Conservation (phyloP, 768 basidiomycete species). For the Russula virescens region DNA sequence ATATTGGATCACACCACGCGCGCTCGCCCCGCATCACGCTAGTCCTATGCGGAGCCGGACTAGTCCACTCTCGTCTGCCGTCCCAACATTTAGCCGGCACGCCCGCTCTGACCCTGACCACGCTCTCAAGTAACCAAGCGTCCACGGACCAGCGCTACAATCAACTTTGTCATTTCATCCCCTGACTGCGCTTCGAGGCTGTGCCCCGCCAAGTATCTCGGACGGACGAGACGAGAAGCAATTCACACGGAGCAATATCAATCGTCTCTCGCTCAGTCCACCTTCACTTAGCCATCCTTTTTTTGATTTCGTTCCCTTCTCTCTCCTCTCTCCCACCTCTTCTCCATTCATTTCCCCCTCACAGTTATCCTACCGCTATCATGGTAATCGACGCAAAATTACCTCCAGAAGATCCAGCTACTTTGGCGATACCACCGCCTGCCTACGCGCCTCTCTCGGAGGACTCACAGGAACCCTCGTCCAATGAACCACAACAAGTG, state of each 20-base stretch:
- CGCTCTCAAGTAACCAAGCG: neutral
- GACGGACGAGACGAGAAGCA: no score
- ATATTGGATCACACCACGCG: constrained; percentile 17
- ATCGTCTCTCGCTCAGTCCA: neutral
- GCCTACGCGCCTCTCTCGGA: constrained; percentile 12
- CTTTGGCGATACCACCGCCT: constrained; percentile 9
- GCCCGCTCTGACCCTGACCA: neutral
- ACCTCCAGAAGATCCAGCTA: constrained; percentile 6
- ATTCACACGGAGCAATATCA: neutral
- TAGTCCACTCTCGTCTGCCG: neutral
- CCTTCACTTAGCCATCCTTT: neutral
- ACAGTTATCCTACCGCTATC: neutral
- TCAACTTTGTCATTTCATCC: no score
- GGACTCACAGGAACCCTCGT: neutral
- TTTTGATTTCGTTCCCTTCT: neutral
- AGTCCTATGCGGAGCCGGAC: no score
- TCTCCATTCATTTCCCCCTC: neutral
- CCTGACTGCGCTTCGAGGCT: neutral
- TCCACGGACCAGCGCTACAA: neutral
- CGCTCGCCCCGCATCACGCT: neutral
- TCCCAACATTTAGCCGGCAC: no score
- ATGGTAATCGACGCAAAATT: constrained; percentile 23
- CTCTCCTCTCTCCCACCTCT: neutral
- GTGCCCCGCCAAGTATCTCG: neutral
- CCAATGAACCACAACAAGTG: neutral